Base-by-base conservation (phyloP, 805 yeast species). In the Metschnikowia cerradonensis region DNA sequence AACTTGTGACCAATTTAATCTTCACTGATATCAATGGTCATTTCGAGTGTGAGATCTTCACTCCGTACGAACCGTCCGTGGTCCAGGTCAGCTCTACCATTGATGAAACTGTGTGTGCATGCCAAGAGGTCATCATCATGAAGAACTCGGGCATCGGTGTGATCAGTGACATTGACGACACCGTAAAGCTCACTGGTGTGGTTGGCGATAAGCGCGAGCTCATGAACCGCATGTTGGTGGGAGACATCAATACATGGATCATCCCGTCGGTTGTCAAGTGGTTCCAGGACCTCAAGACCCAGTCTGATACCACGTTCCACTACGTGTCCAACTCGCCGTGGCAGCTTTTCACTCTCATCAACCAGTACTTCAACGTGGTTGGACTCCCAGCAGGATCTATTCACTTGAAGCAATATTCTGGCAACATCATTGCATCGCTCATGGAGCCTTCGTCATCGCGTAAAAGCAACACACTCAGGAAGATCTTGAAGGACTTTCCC, bases 241-340 rank as follows among this genome's bases (percentile, higher is more conserved):
- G 81, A 42, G 84, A 83, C 39, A 80, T 81, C 47, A 67, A 75
- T 4, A 80, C 78, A n/a, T 85, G 96, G 81, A 77, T 75, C 45
- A 80, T 94, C 19, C 85, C 89, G 0, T 84, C 88, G 2, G 85
- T 94, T 26, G 77, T 86, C 3, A 73, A 76, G 34, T 90, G 96
- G 90, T 89, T 81, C 61, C 72, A 73, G 7, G 68, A 71, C n/a
- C 63, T 91, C 36, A 62, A 65, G 8, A 36, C 54, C 4, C 62
- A 68, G 8, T 66, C 75, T 11, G 76, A 82, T 40, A 76, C 83
- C 3, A 72, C 82, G n/a, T 82, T 92, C 61, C 96, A 91, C 65
- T 95, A 92, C 65, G 98, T 95, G 2, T 91, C 97, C 6, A 94
- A 95, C 68, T 84, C 96, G 1, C 99, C 99, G 0, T 88, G 95